Evolutionary conservation across 257 asterid genomes (phyloP).

Genomic region (Nicotiana knightiana): DNA sequence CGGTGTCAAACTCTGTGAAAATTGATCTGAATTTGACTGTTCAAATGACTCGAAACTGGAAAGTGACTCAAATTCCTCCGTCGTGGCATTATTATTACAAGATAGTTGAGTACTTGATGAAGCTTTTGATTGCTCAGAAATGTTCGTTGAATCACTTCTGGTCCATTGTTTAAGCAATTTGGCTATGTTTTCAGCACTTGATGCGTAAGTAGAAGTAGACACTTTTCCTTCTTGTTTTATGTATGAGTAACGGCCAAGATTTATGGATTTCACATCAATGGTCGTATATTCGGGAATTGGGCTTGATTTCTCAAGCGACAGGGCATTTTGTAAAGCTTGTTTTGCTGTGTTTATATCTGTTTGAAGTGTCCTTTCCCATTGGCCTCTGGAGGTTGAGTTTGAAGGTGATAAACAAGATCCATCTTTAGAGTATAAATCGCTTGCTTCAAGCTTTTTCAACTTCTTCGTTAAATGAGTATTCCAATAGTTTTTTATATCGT

Average conservation of each 20-base stretch:
- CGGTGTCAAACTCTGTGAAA: conserved; percentile 44
- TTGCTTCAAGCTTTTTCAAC: conserved; percentile 41
- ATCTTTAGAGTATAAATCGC: not conserved
- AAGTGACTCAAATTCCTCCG: conserved; percentile 36
- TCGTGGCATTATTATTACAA: conserved; percentile 14
- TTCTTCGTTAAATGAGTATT: conserved; percentile 89
- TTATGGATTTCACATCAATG: not conserved
- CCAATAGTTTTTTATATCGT: conserved; percentile 92
- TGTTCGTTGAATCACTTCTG: conserved; percentile 20
- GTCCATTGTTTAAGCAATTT: conserved; percentile 66
- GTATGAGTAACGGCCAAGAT: not conserved
- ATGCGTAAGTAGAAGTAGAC: conserved; percentile 44
- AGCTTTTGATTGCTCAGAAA: conserved; percentile 27
- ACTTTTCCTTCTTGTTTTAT: conserved; percentile 4
- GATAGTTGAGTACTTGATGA: conserved; percentile 42
- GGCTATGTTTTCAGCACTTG: conserved; percentile 76
- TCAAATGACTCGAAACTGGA: conserved; percentile 53
- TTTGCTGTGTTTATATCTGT: conserved; percentile 75
- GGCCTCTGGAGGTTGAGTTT: conserved; percentile 54
- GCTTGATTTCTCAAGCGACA: conserved; percentile 34
- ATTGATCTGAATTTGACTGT: conserved; percentile 38
- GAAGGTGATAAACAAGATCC: conserved; percentile 16
- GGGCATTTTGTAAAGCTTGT: conserved; percentile 80
- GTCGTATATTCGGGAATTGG: not conserved
- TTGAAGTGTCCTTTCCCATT: conserved; percentile 85